Base-by-base conservation (phyloP, 805 yeast genomes). In the Metschnikowia orientalis region DNA sequence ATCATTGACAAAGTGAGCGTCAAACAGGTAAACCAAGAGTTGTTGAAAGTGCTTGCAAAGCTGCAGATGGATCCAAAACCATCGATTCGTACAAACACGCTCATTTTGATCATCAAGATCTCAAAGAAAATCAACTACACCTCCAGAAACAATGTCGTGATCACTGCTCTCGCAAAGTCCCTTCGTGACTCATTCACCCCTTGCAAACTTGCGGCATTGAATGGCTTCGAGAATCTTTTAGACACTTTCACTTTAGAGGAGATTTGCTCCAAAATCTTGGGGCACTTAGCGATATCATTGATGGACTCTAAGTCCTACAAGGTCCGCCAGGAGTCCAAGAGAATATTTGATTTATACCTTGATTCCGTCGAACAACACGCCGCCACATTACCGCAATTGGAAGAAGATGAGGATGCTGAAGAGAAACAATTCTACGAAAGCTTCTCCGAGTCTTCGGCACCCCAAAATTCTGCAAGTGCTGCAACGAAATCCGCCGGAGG, bases 81-180 rank as follows among this genome's bases (percentile, higher is more conserved):
- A 2, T 81, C 82, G 8, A 80, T 87, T 18, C 61, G 95, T 45
- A 82, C 86, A 3, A 82, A 81, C 48, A 84, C 95, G 0, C 73
- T 86, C 10, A 67, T 81, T 13, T 69, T 84, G 26, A 69, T 87
- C 20, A 77, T 82, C 24, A 75, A 75, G 34, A 75, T 87, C 27
- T 79, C 92, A 0, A 55, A 67, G 19, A 59, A 66, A 38, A 71
- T 87, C 45, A 77, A 77, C 47, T 49, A 63, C 13, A 57, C 54
- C 10, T 65, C 82, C 3, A 69, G 89, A 37, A 69, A 85, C 7
- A 79, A 77, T 14, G 95, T 92, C 2, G 61, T 92, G 29, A 78
- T 87, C 3, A 87, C 96, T 1, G 97, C 97, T 0, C 81, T 84
- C 47, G 74, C 85, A 2, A 81, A 88, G 48, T 82, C 95, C 0